A percentile compares a stretch with the other conserved stretches of the same genome.
Evolutionary conservation across 345 rosid genomes (phyloP).

Genomic region (Dimocarpus longan): DNA sequence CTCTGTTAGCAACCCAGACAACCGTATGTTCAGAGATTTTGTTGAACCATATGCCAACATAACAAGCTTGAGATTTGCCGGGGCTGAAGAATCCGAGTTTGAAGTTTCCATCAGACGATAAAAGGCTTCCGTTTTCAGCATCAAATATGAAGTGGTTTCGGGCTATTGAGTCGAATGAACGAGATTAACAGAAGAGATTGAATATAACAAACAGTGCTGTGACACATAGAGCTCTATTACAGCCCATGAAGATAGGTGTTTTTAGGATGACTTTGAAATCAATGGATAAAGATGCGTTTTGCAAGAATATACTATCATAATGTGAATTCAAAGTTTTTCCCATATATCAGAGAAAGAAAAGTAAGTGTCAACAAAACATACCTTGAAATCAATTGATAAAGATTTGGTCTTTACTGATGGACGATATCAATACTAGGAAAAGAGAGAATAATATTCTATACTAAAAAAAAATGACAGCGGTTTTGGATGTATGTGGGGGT

Average conservation of each 20-base stretch:
- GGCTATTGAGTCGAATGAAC: constrained; percentile 15
- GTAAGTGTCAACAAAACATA: too few species aligned
- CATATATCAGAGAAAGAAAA: too few species aligned
- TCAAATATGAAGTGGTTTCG: constrained; percentile 4
- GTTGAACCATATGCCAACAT: constrained; percentile 34
- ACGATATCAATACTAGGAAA: too few species aligned
- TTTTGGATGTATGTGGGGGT: too few species aligned
- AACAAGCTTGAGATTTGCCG: constrained; percentile 11
- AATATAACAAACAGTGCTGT: background rate
- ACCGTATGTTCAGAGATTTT: constrained; percentile 16
- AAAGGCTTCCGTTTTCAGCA: constrained; percentile 20
- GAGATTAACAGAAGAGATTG: background rate
- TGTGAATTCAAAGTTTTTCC: too few species aligned
- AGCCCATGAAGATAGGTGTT: background rate
- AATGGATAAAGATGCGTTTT: too few species aligned
- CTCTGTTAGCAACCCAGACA: constrained; percentile 38
- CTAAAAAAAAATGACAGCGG: too few species aligned
- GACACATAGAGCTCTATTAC: background rate
- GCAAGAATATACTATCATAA: too few species aligned
- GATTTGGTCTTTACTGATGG: too few species aligned
- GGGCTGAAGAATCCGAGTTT: constrained; percentile 38
- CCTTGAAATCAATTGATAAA: too few species aligned
- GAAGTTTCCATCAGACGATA: constrained; percentile 13
- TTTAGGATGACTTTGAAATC: too few species aligned
- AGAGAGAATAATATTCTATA: too few species aligned